A percentile compares a stretch with the other conserved stretches of the same genome.
Conservation (phyloP, 306 rosid genomes). For the Pyrus pyrifolia region DNA sequence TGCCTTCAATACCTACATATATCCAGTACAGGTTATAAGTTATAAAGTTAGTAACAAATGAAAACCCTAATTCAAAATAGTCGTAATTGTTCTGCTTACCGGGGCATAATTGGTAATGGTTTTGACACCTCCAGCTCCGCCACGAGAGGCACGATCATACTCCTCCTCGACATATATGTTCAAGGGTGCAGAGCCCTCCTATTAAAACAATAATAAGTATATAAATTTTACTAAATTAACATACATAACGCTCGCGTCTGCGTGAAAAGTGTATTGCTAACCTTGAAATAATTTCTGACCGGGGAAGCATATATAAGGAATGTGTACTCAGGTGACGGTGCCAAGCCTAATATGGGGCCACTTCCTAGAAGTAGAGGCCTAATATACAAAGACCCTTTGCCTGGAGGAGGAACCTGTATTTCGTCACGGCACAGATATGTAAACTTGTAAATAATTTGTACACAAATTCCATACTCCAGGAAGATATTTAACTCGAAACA, state of each 20-base stretch:
- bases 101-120: conserved; percentile 83
- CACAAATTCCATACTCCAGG: background rate
- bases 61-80: background rate
- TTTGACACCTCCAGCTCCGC: conserved; percentile 81
- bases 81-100: conserved; percentile 22
- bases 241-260: too few relatives aligned
- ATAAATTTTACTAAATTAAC: background rate
- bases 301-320: conserved; percentile 84
- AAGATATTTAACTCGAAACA: background rate
- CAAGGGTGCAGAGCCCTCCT: conserved; percentile 87
- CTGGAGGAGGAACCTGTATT: conserved; percentile 73
- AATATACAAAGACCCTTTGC: conserved; percentile 72
- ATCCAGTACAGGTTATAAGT: background rate
- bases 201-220: background rate
- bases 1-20: conserved; percentile 65
- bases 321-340: conserved; percentile 69
- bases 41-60: background rate
- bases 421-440: background rate
- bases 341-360: conserved; percentile 77
- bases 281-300: conserved; percentile 88
- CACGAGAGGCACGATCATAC: conserved; percentile 69
- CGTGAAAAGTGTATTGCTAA: background rate
- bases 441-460: background rate
- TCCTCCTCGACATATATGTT: conserved; percentile 68
- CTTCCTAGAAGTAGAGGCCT: conserved; percentile 85